These are phyloP conservation scores for Gossypium rotundifolium DNA, from an alignment of 345 rosid species.

Conservation along the genomic window DNA sequence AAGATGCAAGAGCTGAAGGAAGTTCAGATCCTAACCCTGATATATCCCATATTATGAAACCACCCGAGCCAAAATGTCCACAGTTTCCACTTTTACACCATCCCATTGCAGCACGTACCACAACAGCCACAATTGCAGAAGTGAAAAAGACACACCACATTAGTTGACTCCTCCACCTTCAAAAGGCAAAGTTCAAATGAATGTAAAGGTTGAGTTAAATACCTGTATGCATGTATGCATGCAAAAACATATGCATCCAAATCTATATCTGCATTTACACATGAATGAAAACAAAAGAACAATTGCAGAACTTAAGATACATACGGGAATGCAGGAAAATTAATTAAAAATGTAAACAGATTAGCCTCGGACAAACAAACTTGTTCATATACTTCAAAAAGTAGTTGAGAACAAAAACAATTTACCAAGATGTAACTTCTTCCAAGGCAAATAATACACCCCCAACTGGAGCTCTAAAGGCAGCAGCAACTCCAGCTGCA, in stretches of 20 bases:
- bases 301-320: not conserved
- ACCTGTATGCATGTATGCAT: not conserved
- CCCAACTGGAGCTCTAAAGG: constrained; percentile 99
- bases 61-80: constrained; percentile 96
- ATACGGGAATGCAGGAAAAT: not conserved
- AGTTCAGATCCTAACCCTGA: constrained; percentile 49
- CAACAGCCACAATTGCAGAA: constrained; percentile 96
- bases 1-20: not conserved
- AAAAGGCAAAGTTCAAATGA: constrained; percentile 18
- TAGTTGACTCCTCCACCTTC: constrained; percentile 99
- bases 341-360: not conserved
- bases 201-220: constrained; percentile 1
- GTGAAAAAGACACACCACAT: constrained; percentile 99
- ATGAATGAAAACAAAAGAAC: constrained; percentile 2
- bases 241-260: not conserved
- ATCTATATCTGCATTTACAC: not conserved
- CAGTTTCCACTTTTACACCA: constrained; percentile 95
- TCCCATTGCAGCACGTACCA: constrained; percentile 91
- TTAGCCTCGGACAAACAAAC: not conserved
- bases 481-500: constrained; percentile 99
- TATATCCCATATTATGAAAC: constrained; percentile 94
- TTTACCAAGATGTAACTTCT: constrained; percentile 97
- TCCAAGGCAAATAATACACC: constrained; percentile 96
- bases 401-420: constrained; percentile 8
- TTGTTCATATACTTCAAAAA: not conserved